Percentiles rank a stretch among this genome's conserved stretches.
Evolutionary conservation across 208 protist genomes (phyloP).

Genomic region (Acanthamoeba castellanii): DNA sequence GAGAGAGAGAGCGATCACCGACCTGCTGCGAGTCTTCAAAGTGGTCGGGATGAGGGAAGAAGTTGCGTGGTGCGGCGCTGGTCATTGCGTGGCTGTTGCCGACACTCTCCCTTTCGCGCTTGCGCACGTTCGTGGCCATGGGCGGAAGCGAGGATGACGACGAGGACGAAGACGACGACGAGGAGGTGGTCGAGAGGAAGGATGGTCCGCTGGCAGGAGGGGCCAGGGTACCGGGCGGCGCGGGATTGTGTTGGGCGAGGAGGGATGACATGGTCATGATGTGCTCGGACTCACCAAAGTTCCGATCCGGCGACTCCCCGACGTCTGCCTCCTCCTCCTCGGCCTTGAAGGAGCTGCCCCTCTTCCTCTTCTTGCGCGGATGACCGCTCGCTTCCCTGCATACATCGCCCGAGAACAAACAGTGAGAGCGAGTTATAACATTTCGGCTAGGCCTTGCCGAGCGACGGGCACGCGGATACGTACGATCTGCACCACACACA

Average conservation of each 20-base stretch:
- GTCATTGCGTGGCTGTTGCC: background rate
- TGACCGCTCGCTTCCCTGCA: constrained; percentile 29
- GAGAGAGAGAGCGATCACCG: background rate
- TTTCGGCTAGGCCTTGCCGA: background rate
- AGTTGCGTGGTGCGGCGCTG: background rate
- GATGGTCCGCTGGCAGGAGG: background rate
- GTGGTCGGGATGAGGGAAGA: background rate
- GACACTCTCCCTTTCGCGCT: background rate
- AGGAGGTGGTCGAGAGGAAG: background rate
- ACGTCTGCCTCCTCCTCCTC: constrained; percentile 16
- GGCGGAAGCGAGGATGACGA: background rate
- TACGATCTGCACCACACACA: constrained; percentile 5
- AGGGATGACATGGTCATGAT: background rate
- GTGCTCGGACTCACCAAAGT: background rate
- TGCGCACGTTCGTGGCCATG: background rate
- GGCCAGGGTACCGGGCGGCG: background rate
- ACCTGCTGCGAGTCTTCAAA: constrained; percentile 31
- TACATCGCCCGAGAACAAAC: background rate
- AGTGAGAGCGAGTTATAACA: background rate
- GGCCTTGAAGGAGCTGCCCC: constrained; percentile 42
- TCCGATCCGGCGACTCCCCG: background rate
- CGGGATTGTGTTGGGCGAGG: background rate
- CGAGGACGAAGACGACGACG: background rate
- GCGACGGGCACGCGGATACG: background rate
- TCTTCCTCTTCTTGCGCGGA: constrained; percentile 73